phyloP scores from a whole-genome alignment of 371 early-diverging fungal genomes.

The Mucor piriformis region DNA sequence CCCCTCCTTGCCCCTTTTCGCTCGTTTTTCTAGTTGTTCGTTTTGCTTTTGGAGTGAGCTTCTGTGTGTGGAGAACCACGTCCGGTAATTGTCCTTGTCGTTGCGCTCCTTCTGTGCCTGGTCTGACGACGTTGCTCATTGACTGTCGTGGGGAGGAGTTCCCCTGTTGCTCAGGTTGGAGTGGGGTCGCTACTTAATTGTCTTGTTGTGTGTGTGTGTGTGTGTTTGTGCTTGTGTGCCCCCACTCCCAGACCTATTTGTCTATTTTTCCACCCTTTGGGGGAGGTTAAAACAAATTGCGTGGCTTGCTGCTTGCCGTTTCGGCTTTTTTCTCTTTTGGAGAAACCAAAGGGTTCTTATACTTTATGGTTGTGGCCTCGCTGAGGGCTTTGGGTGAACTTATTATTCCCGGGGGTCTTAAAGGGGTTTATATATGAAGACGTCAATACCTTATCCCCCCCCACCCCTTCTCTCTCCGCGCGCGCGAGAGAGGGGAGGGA shows the following conservation, averaged over 20 bases:
- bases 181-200: no score
- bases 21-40: not conserved
- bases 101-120: no score
- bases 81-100: not conserved
- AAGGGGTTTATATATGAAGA: not conserved
- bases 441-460: slow-evolving; percentile 11
- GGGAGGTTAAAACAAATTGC: not conserved
- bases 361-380: not conserved
- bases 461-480: not conserved
- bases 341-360: no score
- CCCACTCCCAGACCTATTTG: not conserved
- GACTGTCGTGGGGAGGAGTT: no score
- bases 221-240: no score
- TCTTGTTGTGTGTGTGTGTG: no score
- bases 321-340: not conserved
- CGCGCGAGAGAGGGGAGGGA: not conserved
- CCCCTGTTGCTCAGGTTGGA: no score
- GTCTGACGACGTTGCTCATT: no score
- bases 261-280: not conserved
- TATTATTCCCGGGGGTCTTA: not conserved
- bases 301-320: not conserved
- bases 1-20: not conserved
- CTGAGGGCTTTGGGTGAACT: not conserved
- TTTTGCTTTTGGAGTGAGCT: no score
- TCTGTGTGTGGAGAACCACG: no score